Base-by-base conservation (phyloP, 2,329 filamentous ascomycete genomes). In the Scedosporium aurantiacum region DNA sequence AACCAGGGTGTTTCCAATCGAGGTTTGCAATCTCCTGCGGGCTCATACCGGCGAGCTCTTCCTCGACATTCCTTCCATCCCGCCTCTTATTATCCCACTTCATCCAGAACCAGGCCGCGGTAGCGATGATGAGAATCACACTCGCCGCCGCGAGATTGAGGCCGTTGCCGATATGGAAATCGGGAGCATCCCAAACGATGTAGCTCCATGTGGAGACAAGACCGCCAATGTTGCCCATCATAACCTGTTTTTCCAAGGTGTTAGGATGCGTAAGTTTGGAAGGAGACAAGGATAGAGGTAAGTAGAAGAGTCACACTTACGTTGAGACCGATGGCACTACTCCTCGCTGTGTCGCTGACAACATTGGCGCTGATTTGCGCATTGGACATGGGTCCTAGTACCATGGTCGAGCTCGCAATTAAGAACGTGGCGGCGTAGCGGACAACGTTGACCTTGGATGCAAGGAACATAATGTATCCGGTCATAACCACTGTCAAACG, bases 221-320 rank as follows among this genome's bases (percentile, higher is more conserved):
- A 0, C 87, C 88, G 2, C 88, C 88, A n/a, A 90, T 69, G 61
- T 89, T 90, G 28, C 87, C 88, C 25, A 88, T 74, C 86, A 90
- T 89, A 67, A 90, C 72, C 57, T 83, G 84, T 0, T 80, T 82
- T 10, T 18, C 45, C 41, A 47, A 14, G n/a, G 32, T 54, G 50
- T 23, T 54, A 27, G 23, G 3, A 28, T 27, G 21, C 1, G 10
- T 16, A 32, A 32, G n/a, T 21, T 47, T 54, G 21, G 40, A 40
- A 60, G 32, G 5, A 21, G 12, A 6, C 3, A 28, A 1, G 32
- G 10, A 47, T 7, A 47, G 23, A 28, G 43, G 43, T 7, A 10
- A 25, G 37, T 4, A 14, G 28, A 18, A 14, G n/a, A 3, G 45
- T 7, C 1, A 47, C 5, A 54, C 50, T 87, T 67, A 87, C 84